Conservation (phyloP, 1,139 yeast species). For the Pichia kudriavzevii region DNA sequence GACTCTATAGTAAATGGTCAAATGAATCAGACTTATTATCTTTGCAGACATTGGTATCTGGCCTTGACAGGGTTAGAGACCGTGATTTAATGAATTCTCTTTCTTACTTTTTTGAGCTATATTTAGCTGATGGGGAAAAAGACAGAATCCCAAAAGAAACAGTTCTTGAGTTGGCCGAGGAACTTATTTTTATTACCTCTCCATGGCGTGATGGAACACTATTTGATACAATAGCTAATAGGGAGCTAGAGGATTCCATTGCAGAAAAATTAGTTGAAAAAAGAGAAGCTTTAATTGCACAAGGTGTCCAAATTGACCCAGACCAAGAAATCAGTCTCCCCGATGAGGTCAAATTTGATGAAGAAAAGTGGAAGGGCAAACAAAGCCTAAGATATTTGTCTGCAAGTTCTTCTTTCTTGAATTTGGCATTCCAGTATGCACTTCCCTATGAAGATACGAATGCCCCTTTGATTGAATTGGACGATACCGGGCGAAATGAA, state of each 20-base stretch:
- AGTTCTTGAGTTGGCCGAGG: slow-evolving; percentile 80
- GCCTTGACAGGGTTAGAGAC: slow-evolving; percentile 62
- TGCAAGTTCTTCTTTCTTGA: slow-evolving; percentile 82
- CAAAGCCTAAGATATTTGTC: slow-evolving; percentile 78
- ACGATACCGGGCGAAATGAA: slow-evolving; percentile 20
- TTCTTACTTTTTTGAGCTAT: slow-evolving; percentile 71
- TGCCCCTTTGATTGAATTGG: slow-evolving; percentile 34
- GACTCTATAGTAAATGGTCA: slow-evolving; percentile 51
- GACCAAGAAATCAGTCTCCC: slow-evolving; percentile 44
- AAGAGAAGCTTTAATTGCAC: slow-evolving; percentile 26
- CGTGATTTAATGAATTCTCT: slow-evolving; percentile 73
- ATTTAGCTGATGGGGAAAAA: slow-evolving; percentile 51
- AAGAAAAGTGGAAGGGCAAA: slow-evolving; percentile 53
- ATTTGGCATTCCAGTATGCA: slow-evolving; percentile 86
- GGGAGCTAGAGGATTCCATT: slow-evolving; percentile 54
- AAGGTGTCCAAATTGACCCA: slow-evolving; percentile 22
- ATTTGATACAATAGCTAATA: slow-evolving; percentile 53
- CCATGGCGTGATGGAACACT: slow-evolving; percentile 72
- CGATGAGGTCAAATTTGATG: slow-evolving; percentile 51
- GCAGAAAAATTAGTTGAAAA: slow-evolving; percentile 48
- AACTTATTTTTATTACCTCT: slow-evolving; percentile 67
- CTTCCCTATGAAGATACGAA: slow-evolving; percentile 53
- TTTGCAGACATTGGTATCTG: slow-evolving; percentile 62
- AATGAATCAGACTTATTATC: slow-evolving; percentile 44
- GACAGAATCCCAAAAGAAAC: slow-evolving; percentile 72